phyloP scores from a whole-genome alignment of 345 rosid species.

The Brassica napus region DNA sequence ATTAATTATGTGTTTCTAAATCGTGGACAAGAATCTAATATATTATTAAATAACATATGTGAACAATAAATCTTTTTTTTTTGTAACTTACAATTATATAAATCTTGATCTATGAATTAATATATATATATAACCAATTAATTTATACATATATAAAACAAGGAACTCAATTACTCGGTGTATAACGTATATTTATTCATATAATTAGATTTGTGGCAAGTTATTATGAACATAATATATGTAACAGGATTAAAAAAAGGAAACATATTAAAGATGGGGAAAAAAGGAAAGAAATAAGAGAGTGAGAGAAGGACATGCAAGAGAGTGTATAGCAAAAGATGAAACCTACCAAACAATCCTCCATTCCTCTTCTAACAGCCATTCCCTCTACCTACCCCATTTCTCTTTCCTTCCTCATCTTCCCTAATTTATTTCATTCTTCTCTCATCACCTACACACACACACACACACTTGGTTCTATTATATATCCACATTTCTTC shows the following conservation, averaged over 20 bases:
- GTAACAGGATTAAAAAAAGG: neutral
- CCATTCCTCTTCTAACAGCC: slow-evolving; percentile 43
- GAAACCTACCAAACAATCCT: slow-evolving; percentile 41
- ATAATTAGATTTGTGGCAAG: neutral
- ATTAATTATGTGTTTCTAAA: too few species aligned
- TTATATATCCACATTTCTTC: neutral
- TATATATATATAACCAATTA: too few species aligned
- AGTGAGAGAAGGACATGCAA: neutral
- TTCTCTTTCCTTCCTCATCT: neutral
- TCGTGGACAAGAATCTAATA: too few species aligned
- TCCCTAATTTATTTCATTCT: slow-evolving; percentile 18
- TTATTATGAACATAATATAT: neutral
- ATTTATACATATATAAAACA: neutral
- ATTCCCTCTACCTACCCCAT: slow-evolving; percentile 39
- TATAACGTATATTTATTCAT: neutral
- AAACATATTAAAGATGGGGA: neutral
- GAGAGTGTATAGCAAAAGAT: neutral
- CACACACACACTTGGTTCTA: slow-evolving; percentile 1
- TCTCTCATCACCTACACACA: slow-evolving; percentile 21
- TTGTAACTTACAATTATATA: too few species aligned
- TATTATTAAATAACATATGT: too few species aligned
- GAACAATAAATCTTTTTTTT: too few species aligned
- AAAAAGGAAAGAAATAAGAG: neutral
- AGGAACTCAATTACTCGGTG: neutral
- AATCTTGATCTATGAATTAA: too few species aligned